Evolutionary conservation across 2,329 filamentous ascomycete genomes (phyloP).

Genomic region (Diaporthe citri): DNA sequence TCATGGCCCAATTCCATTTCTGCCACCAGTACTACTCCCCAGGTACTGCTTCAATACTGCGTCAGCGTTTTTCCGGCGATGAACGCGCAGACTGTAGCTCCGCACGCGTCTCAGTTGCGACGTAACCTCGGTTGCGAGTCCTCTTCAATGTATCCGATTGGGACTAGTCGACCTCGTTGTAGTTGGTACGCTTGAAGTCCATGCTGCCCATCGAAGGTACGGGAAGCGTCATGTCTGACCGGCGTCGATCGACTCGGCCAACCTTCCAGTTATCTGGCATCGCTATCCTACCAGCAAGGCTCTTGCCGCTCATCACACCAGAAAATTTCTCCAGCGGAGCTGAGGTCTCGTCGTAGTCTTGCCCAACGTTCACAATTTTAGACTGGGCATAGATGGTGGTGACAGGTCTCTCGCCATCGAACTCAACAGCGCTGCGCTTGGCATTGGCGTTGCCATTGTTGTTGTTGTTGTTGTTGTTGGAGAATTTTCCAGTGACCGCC

Average conservation of each 20-base stretch:
- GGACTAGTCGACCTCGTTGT: conserved; percentile 29
- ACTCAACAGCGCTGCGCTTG: conserved; percentile 43
- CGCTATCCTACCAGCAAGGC: conserved; percentile 37
- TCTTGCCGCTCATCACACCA: conserved; percentile 33
- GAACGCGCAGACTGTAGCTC: too few relatives aligned
- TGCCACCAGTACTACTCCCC: not conserved
- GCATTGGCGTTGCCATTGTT: conserved; percentile 48
- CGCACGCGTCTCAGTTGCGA: not conserved
- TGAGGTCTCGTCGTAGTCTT: conserved; percentile 34
- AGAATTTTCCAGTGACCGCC: conserved; percentile 49
- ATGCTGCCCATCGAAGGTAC: not conserved
- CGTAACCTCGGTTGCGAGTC: not conserved
- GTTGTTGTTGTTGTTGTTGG: conserved; percentile 47
- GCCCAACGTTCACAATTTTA: conserved; percentile 41
- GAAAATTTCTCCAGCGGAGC: conserved; percentile 39
- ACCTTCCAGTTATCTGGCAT: not conserved
- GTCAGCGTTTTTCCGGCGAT: not conserved
- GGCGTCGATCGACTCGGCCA: not conserved
- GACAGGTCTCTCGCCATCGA: conserved; percentile 42
- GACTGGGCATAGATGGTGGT: conserved; percentile 43
- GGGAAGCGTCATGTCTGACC: conserved; percentile 8
- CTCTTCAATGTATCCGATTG: not conserved
- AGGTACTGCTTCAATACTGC: too few relatives aligned
- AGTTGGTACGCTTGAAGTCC: not conserved
- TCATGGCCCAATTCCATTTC: not conserved